Evolutionary conservation across 345 rosid species (phyloP), one percentile per base, ranked within the genome.

Genomic region (Erysimum cheiranthoides): DNA sequence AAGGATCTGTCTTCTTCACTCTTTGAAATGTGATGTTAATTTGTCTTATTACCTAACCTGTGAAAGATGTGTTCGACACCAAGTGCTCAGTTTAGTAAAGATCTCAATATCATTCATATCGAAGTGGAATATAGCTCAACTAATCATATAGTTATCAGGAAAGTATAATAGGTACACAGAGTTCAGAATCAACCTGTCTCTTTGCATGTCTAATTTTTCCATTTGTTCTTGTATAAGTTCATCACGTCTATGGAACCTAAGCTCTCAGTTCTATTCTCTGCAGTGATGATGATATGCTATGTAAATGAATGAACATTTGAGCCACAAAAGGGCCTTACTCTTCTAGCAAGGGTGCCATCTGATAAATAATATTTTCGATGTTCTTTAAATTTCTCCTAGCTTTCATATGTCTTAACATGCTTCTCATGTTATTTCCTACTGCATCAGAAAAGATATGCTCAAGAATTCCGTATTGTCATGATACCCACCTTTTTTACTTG

Each of bases 21-120:
- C 27, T 39, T 31, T 60, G 14, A 61, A 36, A 17, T 36, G 51
- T 71, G 31, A 10, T 71, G 68, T 49, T 60, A 27, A 59, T 52
- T 40, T 38, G 10, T 72, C 13, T 66, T 74, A 17, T 45, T 35
- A 56, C 28, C 52, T 63, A 43, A n/a, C 7, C 2, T 13, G 46
- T 53, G 57, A 12, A 31, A 32, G 57, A 65, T 53, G 30, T 53
- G 12, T 35, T 73, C 2, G 18, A 25, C 28, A 43, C 65, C 12
- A 54, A 66, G 59, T 11, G 50, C 64, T 56, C 59, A 7, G 30
- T 54, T 31, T 65, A 34, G 65, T 36, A 47, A 34, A 14, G 16
- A 61, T 38, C 43, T 61, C 32, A 10, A 3, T 34, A 43, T 54
- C 47, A 43, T 64, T 32, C 5, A 45, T 21, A 7, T 66, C 5